These are phyloP conservation scores for Fusarium mundagurra DNA, from an alignment of 2,329 filamentous ascomycete genomes.

Conservation along the genomic window DNA sequence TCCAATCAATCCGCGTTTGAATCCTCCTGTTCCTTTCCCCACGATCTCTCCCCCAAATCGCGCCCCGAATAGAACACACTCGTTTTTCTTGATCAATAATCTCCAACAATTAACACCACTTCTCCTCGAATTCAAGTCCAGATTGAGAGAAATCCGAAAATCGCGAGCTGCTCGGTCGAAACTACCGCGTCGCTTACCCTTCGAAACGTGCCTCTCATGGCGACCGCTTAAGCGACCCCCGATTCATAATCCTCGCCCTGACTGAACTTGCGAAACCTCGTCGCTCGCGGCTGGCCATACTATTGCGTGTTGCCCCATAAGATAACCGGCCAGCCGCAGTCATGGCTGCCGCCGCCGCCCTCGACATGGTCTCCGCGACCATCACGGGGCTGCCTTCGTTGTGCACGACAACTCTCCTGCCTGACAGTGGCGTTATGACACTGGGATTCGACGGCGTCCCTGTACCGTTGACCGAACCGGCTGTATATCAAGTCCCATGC, in stretches of 20 bases:
- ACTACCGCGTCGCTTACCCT: neutral
- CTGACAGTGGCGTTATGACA: constrained; percentile 58
- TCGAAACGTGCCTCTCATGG: constrained; percentile 29
- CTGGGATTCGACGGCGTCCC: constrained; percentile 60
- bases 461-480: constrained; percentile 67
- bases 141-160: neutral
- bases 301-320: constrained; percentile 27
- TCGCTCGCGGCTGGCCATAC: constrained; percentile 43
- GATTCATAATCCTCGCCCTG: neutral
- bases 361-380: constrained; percentile 38
- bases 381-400: constrained; percentile 45
- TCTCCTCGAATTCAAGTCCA: neutral
- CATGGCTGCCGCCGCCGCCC: constrained; percentile 37
- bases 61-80: constrained; percentile 22
- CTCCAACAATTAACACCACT: neutral
- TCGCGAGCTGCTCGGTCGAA: constrained; percentile 1
- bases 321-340: constrained; percentile 40
- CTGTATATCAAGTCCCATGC: constrained; percentile 60
- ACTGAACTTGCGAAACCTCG: constrained; percentile 34
- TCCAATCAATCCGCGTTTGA: constrained; percentile 20
- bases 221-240: constrained; percentile 29
- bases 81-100: constrained; percentile 6
- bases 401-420: constrained; percentile 56
- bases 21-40: constrained; percentile 21
- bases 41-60: constrained; percentile 23